phyloP scores from a whole-genome alignment of 768 basidiomycete genomes.

The Trichaptum fuscoviolaceum region DNA sequence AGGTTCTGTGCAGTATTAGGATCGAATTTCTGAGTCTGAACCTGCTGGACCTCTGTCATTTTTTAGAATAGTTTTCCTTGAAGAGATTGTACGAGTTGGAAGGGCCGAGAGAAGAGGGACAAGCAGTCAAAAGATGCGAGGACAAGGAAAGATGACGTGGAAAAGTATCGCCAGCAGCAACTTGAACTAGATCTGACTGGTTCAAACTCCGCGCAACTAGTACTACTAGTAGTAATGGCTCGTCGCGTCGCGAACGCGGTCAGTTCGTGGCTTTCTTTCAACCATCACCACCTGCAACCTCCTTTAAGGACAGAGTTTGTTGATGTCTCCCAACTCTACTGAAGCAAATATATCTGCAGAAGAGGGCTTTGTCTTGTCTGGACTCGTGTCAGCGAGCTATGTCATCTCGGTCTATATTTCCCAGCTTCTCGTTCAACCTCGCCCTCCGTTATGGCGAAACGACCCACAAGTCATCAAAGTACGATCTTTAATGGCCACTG shows the following conservation, averaged over 20 bases:
- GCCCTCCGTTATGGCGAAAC: background rate
- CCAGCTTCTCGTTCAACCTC: slow-evolving; percentile 1
- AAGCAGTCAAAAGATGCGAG: background rate
- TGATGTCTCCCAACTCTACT: background rate
- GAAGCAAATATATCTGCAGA: background rate
- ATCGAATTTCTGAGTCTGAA: slow-evolving; percentile 50
- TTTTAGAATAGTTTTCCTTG: slow-evolving; percentile 11
- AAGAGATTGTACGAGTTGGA: background rate
- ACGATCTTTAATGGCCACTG: background rate
- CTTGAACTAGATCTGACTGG: too few relatives aligned
- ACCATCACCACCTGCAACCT: too few relatives aligned
- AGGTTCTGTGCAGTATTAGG: slow-evolving; percentile 90
- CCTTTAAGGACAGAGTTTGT: too few relatives aligned
- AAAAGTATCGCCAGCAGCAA: too few relatives aligned
- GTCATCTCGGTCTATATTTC: background rate
- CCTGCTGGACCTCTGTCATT: background rate
- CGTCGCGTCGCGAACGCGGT: too few relatives aligned
- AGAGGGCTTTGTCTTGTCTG: background rate
- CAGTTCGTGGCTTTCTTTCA: too few relatives aligned
- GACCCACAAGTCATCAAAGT: slow-evolving; percentile 1
- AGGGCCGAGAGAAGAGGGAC: background rate
- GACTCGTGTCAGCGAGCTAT: background rate
- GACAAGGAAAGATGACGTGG: background rate
- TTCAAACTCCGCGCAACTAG: background rate
- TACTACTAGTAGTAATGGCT: too few relatives aligned